phyloP scores from a whole-genome alignment of 306 rosid species.

The Adenanthera pavonina region DNA sequence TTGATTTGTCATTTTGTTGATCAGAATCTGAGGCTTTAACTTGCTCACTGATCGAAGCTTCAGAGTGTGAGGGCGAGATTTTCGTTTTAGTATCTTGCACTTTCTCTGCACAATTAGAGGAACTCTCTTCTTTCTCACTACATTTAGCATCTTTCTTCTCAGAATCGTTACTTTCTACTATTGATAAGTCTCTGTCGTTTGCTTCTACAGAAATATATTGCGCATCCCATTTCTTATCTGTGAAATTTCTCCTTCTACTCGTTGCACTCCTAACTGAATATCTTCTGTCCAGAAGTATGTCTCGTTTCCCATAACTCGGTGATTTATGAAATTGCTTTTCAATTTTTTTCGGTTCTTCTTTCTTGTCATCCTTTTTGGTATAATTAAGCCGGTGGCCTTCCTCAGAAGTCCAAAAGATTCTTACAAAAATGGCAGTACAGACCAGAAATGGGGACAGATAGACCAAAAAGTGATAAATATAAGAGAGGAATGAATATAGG shows the following conservation, averaged over 20 bases:
- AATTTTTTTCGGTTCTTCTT: constrained; percentile 22
- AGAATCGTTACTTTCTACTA: constrained; percentile 28
- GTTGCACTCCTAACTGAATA: constrained; percentile 46
- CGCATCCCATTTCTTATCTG: constrained; percentile 48
- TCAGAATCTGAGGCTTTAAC: constrained; percentile 24
- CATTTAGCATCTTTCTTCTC: constrained; percentile 13
- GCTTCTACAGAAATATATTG: constrained; percentile 40
- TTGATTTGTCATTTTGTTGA: constrained; percentile 17
- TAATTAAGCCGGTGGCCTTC: constrained; percentile 43
- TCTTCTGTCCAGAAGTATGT: constrained; percentile 38
- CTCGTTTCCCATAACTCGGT: constrained; percentile 16
- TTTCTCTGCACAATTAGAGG: constrained; percentile 21
- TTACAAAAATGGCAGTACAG: constrained; percentile 55
- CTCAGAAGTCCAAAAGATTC: constrained; percentile 79
- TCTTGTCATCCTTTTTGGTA: constrained; percentile 37
- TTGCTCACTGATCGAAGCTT: constrained; percentile 41
- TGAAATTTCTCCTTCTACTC: constrained; percentile 58
- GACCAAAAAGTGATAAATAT: constrained; percentile 51
- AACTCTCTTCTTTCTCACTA: constrained; percentile 43
- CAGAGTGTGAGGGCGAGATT: constrained; percentile 37
- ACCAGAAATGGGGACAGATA: constrained; percentile 70
- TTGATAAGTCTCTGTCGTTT: constrained; percentile 30
- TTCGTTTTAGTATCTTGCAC: constrained; percentile 21
- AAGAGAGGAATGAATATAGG: constrained; percentile 59
- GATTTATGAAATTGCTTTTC: constrained; percentile 21